A percentile compares a stretch with the other conserved stretches of the same genome.
Conservation (phyloP, 805 yeast genomes). For the Ogataea salicorniae region DNA sequence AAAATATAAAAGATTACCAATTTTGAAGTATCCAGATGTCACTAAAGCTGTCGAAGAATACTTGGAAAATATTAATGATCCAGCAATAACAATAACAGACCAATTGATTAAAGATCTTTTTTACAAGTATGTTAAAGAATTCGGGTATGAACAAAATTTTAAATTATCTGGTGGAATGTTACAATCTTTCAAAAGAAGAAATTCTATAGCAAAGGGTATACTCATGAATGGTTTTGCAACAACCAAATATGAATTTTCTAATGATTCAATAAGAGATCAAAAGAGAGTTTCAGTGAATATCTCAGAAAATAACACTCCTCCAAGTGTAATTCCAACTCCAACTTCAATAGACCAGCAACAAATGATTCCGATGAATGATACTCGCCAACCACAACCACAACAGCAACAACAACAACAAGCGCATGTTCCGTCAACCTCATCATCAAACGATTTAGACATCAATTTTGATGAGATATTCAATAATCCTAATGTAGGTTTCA, state of each 20-base stretch:
- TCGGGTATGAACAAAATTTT: conserved; percentile 21
- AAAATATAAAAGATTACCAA: conserved; percentile 28
- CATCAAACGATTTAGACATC: conserved; percentile 14
- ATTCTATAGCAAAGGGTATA: conserved; percentile 18
- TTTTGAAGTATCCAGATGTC: conserved; percentile 30
- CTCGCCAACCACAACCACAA: background rate
- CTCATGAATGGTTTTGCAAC: background rate
- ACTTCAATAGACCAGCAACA: background rate
- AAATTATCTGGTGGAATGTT: conserved; percentile 32
- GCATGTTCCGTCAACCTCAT: background rate
- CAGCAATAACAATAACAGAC: conserved; percentile 24
- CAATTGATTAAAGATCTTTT: conserved; percentile 21
- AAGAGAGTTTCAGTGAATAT: background rate
- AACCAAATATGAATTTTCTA: background rate
- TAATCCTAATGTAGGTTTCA: conserved; percentile 29
- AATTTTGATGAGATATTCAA: conserved; percentile 27
- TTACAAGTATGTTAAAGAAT: conserved; percentile 9
- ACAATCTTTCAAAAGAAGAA: conserved; percentile 30
- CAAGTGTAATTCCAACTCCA: background rate
- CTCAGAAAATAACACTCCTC: background rate
- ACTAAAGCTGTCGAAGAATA: conserved; percentile 28
- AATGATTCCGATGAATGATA: too few relatives aligned
- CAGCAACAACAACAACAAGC: background rate
- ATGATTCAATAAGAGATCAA: too few relatives aligned
- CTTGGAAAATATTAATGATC: conserved; percentile 11